Evolutionary conservation across 257 asterid genomes (phyloP).

Genomic region (Solanum commersonii): DNA sequence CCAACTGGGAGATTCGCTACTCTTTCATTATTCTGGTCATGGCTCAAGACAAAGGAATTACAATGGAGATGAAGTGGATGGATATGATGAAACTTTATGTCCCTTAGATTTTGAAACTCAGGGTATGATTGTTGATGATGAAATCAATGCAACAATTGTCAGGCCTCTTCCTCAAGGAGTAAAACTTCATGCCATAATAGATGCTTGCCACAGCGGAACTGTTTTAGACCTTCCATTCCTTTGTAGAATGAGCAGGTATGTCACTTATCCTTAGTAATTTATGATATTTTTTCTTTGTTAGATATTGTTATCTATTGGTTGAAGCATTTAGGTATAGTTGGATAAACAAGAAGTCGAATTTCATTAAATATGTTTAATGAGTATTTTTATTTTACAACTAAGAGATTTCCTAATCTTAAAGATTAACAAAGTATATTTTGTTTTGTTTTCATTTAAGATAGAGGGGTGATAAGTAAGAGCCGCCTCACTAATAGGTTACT

Average conservation of each 20-base stretch:
- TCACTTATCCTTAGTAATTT: neutral
- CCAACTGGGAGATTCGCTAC: constrained; percentile 85
- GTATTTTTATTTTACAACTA: neutral
- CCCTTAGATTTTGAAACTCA: constrained; percentile 91
- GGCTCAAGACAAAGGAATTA: constrained; percentile 79
- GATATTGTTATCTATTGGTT: neutral
- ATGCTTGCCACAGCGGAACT: constrained; percentile 95
- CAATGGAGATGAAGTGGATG: constrained; percentile 92
- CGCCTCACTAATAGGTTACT: neutral
- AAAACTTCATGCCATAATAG: constrained; percentile 85
- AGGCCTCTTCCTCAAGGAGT: constrained; percentile 85
- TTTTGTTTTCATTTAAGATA: neutral
- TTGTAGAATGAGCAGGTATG: constrained; percentile 84
- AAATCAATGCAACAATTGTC: constrained; percentile 75
- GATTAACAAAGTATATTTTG: neutral
- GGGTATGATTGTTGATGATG: constrained; percentile 97
- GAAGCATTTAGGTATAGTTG: neutral
- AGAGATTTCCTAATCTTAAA: neutral
- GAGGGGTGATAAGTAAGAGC: neutral
- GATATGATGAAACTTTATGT: constrained; percentile 90
- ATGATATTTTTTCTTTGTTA: neutral
- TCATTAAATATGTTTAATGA: neutral
- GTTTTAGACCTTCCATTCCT: constrained; percentile 79
- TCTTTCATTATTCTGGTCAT: constrained; percentile 93
- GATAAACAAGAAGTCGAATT: neutral